These are phyloP conservation scores for Cutaneotrichosporon cutaneum DNA, from an alignment of 1,284 basidiomycete species.

Conservation along the genomic window DNA sequence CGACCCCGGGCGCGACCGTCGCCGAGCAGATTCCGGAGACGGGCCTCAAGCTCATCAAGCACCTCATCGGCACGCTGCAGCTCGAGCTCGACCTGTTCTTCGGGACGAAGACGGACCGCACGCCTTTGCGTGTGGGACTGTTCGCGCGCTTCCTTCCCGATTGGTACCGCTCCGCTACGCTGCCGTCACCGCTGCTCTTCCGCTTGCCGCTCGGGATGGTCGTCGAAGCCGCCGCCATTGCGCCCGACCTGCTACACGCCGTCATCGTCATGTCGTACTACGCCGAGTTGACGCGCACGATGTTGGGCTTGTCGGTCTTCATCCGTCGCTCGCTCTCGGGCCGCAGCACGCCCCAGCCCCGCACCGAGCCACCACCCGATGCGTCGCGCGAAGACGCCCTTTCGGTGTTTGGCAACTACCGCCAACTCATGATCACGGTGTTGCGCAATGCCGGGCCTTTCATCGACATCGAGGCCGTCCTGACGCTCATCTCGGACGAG, in stretches of 20 bases:
- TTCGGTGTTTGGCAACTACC: conserved; percentile 38
- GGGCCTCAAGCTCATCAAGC: conserved; percentile 72
- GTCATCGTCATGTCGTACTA: conserved; percentile 83
- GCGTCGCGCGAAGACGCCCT: conserved; percentile 36
- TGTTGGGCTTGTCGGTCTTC: conserved; percentile 66
- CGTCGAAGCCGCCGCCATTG: conserved; percentile 81
- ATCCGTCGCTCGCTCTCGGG: conserved; percentile 46
- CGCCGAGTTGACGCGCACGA: conserved; percentile 77
- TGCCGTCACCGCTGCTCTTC: conserved; percentile 73
- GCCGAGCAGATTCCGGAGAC: conserved; percentile 75
- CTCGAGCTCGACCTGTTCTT: conserved; percentile 50
- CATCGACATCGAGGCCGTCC: conserved; percentile 39
- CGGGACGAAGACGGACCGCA: conserved; percentile 59
- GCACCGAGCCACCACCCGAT: conserved; percentile 51
- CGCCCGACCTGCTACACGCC: conserved; percentile 80
- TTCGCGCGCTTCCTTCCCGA: conserved; percentile 83
- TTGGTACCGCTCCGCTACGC: conserved; percentile 75
- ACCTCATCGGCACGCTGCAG: conserved; percentile 65
- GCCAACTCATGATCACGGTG: conserved; percentile 51
- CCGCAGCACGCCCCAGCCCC: conserved; percentile 34
- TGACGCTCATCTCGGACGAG: conserved; percentile 45
- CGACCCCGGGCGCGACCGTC: conserved; percentile 55
- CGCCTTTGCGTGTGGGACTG: conserved; percentile 72
- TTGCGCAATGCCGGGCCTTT: conserved; percentile 46
- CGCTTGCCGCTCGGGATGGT: conserved; percentile 84